Percentiles rank a stretch among this genome's conserved stretches.
These are phyloP conservation scores for Adansonia grandidieri DNA, from an alignment of 441 rosid genomes.

Conservation along the genomic window DNA sequence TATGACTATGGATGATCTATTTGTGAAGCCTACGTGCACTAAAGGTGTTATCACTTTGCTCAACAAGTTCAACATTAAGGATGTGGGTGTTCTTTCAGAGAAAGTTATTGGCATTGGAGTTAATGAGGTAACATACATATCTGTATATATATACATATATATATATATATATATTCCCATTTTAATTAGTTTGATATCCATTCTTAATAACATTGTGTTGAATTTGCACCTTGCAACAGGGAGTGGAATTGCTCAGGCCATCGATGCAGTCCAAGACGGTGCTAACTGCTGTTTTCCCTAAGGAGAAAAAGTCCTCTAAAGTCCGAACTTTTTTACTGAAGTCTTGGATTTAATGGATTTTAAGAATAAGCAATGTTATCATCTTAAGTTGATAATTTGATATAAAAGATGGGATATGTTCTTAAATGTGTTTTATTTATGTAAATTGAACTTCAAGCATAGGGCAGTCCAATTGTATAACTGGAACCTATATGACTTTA, in stretches of 20 bases:
- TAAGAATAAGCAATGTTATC: no score
- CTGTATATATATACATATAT: no score
- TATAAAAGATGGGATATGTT: neutral
- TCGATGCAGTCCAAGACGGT: conserved; percentile 22
- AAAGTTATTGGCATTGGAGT: neutral
- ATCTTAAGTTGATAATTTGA: no score
- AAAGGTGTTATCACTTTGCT: conserved; percentile 4
- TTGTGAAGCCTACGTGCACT: conserved; percentile 34
- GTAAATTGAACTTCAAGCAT: neutral
- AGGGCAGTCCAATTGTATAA: neutral
- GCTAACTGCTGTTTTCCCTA: neutral
- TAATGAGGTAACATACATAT: neutral
- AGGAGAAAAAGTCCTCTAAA: no score
- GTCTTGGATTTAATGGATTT: no score
- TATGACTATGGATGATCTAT: conserved; percentile 42
- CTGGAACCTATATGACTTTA: neutral
- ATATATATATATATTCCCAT: no score
- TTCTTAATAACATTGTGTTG: no score
- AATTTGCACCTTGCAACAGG: no score
- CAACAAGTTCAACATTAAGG: neutral
- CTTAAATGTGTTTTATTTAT: neutral
- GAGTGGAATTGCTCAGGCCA: neutral
- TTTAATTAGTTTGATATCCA: no score
- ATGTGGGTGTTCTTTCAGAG: neutral
- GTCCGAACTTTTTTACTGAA: no score